phyloP scores from a whole-genome alignment of 495 filamentous ascomycete species.

The Trichoderma virens region DNA sequence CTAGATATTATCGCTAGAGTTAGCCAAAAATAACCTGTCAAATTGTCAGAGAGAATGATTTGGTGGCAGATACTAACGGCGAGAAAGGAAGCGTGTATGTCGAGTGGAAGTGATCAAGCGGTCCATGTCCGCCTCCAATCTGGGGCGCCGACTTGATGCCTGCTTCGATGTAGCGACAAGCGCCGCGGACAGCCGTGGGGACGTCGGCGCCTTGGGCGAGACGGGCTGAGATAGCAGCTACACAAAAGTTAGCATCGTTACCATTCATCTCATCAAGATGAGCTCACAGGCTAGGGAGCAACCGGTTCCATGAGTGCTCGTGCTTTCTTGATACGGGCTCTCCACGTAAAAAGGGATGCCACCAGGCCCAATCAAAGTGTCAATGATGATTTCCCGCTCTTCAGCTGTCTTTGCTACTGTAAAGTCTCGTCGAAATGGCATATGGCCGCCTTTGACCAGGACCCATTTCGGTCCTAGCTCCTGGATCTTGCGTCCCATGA shows the following conservation, averaged over 20 bases:
- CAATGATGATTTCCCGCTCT: slow-evolving; percentile 59
- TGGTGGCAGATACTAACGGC: slow-evolving; percentile 48
- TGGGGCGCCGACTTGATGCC: slow-evolving; percentile 71
- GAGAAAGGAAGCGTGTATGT: slow-evolving; percentile 70
- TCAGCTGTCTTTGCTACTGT: slow-evolving; percentile 42
- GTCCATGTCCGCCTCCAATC: slow-evolving; percentile 74
- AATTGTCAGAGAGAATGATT: background rate
- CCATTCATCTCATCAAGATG: background rate
- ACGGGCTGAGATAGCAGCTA: slow-evolving; percentile 82
- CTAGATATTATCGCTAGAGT: slow-evolving; percentile 32
- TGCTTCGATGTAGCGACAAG: slow-evolving; percentile 72
- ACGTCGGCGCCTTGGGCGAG: slow-evolving; percentile 56
- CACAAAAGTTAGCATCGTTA: slow-evolving; percentile 9
- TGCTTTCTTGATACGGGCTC: slow-evolving; percentile 58
- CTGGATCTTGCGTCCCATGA: slow-evolving; percentile 59
- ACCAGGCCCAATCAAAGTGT: slow-evolving; percentile 60
- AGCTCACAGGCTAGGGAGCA: slow-evolving; percentile 80
- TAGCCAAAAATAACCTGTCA: too few relatives aligned
- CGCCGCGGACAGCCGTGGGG: slow-evolving; percentile 56
- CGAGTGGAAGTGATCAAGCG: slow-evolving; percentile 93
- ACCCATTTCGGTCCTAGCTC: slow-evolving; percentile 68
- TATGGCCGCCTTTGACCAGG: slow-evolving; percentile 86
- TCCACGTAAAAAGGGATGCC: slow-evolving; percentile 50
- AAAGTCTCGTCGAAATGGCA: slow-evolving; percentile 62
- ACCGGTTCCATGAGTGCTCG: slow-evolving; percentile 90